phyloP scores from a whole-genome alignment of 2,329 filamentous ascomycete genomes.

The Trichophyton verrucosum region DNA sequence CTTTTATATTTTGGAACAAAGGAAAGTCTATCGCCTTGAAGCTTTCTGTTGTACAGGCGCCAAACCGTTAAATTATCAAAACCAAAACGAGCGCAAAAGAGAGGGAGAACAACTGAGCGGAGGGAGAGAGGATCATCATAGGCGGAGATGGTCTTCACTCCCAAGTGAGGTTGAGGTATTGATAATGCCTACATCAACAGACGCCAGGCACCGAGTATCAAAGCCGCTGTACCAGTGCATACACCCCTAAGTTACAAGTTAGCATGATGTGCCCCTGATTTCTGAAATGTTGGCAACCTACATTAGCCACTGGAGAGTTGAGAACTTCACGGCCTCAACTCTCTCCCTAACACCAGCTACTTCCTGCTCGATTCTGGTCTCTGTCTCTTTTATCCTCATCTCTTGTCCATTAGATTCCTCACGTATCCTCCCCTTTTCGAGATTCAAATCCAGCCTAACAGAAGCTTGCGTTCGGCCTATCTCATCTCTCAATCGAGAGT shows the following conservation, averaged over 20 bases:
- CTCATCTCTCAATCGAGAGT: slow-evolving; percentile 78
- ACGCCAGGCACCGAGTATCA: slow-evolving; percentile 56
- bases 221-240: slow-evolving; percentile 52
- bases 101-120: not conserved
- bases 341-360: slow-evolving; percentile 81
- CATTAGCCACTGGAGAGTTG: slow-evolving; percentile 96
- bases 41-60: slow-evolving; percentile 3
- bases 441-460: slow-evolving; percentile 80
- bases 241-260: slow-evolving; percentile 39
- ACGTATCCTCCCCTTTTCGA: slow-evolving; percentile 91
- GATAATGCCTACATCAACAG: slow-evolving; percentile 43
- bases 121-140: not conserved
- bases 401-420: slow-evolving; percentile 96
- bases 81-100: not conserved
- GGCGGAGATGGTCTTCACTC: not conserved
- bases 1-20: slow-evolving; percentile 2
- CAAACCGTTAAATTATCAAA: not conserved
- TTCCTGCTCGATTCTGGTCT: slow-evolving; percentile 97
- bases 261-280: slow-evolving; percentile 16
- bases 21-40: slow-evolving; percentile 3
- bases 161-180: not conserved
- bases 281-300: slow-evolving; percentile 44
- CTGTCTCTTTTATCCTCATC: slow-evolving; percentile 96
- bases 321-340: slow-evolving; percentile 94
- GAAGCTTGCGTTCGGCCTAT: slow-evolving; percentile 88